phyloP scores from a whole-genome alignment of 257 asterid genomes.

The Jaltomata sinuosa region DNA sequence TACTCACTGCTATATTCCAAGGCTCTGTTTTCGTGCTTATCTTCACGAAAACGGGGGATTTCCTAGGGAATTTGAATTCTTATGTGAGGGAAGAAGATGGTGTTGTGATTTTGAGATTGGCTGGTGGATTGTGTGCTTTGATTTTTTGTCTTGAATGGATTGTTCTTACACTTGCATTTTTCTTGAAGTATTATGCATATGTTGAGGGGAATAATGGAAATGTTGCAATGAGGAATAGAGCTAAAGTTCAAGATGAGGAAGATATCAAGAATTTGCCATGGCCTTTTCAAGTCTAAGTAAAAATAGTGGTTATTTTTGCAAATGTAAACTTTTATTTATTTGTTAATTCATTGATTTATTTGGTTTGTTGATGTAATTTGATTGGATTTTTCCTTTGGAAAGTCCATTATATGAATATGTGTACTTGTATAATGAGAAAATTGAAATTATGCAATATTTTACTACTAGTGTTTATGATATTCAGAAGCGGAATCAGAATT shows the following conservation, averaged over 20 bases:
- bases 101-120: slow-evolving; percentile 53
- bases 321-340: neutral
- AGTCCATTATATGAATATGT: neutral
- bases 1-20: slow-evolving; percentile 79
- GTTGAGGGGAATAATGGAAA: slow-evolving; percentile 39
- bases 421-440: neutral
- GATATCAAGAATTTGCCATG: slow-evolving; percentile 64
- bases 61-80: slow-evolving; percentile 57
- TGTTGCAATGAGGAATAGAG: slow-evolving; percentile 32
- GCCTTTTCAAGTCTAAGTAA: slow-evolving; percentile 55
- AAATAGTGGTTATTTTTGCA: neutral
- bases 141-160: slow-evolving; percentile 86
- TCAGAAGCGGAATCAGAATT: no score
- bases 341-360: neutral
- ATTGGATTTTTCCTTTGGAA: neutral
- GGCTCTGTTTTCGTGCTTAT: slow-evolving; percentile 82
- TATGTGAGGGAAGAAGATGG: slow-evolving; percentile 88
- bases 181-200: slow-evolving; percentile 64
- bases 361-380: neutral
- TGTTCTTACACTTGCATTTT: slow-evolving; percentile 69
- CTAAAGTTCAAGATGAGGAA: slow-evolving; percentile 46
- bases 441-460: neutral
- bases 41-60: slow-evolving; percentile 64
- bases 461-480: neutral
- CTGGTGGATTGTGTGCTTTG: slow-evolving; percentile 59